Evolutionary conservation across 2,329 filamentous ascomycete species (phyloP).

Genomic region (Fusarium illudens): DNA sequence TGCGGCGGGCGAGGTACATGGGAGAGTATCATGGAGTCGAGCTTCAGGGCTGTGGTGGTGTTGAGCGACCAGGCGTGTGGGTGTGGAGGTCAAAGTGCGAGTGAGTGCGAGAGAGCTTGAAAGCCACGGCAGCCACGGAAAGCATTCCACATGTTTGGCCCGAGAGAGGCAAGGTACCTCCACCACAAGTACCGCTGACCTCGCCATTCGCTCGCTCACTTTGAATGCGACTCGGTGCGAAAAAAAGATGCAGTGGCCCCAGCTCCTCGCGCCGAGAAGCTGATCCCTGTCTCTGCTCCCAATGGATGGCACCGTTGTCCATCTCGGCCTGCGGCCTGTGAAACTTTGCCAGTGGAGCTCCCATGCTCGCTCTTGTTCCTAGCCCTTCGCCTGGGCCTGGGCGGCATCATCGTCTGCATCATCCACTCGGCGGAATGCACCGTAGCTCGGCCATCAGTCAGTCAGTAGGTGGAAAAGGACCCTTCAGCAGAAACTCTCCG

Average conservation of each 20-base stretch:
- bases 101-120: conserved; percentile 10
- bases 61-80: conserved; percentile 3
- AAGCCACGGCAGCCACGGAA: conserved; percentile 17
- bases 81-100: conserved; percentile 5
- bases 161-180: conserved; percentile 28
- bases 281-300: conserved; percentile 21
- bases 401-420: conserved; percentile 11
- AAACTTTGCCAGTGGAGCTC: conserved; percentile 34
- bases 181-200: conserved; percentile 15
- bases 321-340: conserved; percentile 30
- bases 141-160: conserved; percentile 3
- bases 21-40: background rate
- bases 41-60: conserved; percentile 5
- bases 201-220: background rate
- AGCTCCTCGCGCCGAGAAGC: conserved; percentile 29
- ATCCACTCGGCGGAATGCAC: conserved; percentile 4
- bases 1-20: conserved; percentile 1
- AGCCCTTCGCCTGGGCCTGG: background rate
- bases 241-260: conserved; percentile 33
- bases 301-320: conserved; percentile 17
- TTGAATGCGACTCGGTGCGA: conserved; percentile 3
- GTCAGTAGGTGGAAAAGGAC: background rate
- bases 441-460: background rate
- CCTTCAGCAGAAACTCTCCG: background rate
- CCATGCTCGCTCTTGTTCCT: background rate